Conservation (phyloP, 495 filamentous ascomycete genomes). For the Penicillium fimorum region DNA sequence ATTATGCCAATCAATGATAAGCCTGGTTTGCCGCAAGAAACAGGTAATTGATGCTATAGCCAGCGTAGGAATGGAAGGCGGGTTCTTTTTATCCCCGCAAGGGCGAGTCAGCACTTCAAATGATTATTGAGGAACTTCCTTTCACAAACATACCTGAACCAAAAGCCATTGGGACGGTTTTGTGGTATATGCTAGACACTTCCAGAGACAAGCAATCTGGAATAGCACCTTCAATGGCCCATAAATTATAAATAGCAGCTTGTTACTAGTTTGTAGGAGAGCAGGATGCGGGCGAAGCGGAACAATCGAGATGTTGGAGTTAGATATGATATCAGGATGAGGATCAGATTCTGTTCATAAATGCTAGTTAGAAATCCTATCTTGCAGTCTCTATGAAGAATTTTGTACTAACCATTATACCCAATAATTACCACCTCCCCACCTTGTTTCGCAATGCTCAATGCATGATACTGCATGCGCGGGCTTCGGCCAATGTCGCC, state of each 20-base stretch:
- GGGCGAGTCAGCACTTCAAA: slow-evolving; percentile 14
- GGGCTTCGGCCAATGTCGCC: slow-evolving; percentile 95
- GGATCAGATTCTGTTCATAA: slow-evolving; percentile 56
- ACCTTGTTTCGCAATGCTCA: slow-evolving; percentile 85
- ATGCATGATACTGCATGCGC: slow-evolving; percentile 97
- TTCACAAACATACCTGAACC: slow-evolving; percentile 56
- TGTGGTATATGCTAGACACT: slow-evolving; percentile 69
- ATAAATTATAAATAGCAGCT: slow-evolving; percentile 73
- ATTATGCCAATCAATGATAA: slow-evolving; percentile 98
- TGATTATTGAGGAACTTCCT: background rate
- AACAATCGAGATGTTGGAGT: slow-evolving; percentile 64
- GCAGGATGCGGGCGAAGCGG: slow-evolving; percentile 62
- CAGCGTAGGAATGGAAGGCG: slow-evolving; percentile 90
- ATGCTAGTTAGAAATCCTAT: background rate
- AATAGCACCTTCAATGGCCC: slow-evolving; percentile 85
- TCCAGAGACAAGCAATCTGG: slow-evolving; percentile 69
- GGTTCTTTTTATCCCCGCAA: slow-evolving; percentile 60
- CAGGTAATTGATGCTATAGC: slow-evolving; percentile 69
- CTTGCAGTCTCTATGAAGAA: background rate
- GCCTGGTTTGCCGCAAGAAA: slow-evolving; percentile 71
- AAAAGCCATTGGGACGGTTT: slow-evolving; percentile 75
- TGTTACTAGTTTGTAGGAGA: slow-evolving; percentile 62
- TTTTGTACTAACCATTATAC: slow-evolving; percentile 62
- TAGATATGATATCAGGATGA: slow-evolving; percentile 70
- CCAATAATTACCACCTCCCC: slow-evolving; percentile 82